Evolutionary conservation across 176 grass and related monocot genomes (phyloP).

Genomic region (Oryza punctata): DNA sequence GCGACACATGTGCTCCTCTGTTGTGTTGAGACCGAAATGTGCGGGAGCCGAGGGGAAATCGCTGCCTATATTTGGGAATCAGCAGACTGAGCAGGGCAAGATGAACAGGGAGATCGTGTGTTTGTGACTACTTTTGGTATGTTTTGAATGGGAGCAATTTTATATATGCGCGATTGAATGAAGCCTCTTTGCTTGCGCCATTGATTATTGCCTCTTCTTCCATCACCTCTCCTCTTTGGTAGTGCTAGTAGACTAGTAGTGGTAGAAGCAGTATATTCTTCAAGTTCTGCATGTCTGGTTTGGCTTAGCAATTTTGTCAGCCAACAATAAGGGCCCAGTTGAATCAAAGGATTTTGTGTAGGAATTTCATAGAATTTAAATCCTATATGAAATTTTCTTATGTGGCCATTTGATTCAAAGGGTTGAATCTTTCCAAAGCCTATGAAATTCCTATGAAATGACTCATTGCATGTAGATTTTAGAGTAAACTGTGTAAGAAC

Average conservation of each 20-base stretch:
- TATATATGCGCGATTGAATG: neutral
- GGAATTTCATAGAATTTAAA: too few relatives aligned
- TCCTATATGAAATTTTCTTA: too few relatives aligned
- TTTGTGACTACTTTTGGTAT: neutral
- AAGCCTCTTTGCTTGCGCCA: neutral
- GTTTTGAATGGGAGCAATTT: neutral
- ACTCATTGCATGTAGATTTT: too few relatives aligned
- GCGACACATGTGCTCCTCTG: neutral
- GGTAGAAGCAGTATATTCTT: neutral
- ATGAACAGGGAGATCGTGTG: neutral
- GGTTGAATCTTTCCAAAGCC: too few relatives aligned
- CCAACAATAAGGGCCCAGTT: neutral
- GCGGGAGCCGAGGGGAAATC: neutral
- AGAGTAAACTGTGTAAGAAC: too few relatives aligned
- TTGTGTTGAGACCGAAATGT: neutral
- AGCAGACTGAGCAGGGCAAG: neutral
- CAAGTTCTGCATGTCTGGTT: neutral
- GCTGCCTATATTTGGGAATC: constrained; percentile 1
- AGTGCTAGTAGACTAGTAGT: too few relatives aligned
- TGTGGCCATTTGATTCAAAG: too few relatives aligned
- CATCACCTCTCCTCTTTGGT: neutral
- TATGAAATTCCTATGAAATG: too few relatives aligned
- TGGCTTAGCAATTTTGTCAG: neutral
- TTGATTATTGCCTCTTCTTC: neutral
- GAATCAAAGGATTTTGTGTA: too few relatives aligned